Percentiles rank a stretch among this genome's conserved stretches.
phyloP scores from a whole-genome alignment of 2,329 filamentous ascomycete genomes.

The Xylaria sp. region DNA sequence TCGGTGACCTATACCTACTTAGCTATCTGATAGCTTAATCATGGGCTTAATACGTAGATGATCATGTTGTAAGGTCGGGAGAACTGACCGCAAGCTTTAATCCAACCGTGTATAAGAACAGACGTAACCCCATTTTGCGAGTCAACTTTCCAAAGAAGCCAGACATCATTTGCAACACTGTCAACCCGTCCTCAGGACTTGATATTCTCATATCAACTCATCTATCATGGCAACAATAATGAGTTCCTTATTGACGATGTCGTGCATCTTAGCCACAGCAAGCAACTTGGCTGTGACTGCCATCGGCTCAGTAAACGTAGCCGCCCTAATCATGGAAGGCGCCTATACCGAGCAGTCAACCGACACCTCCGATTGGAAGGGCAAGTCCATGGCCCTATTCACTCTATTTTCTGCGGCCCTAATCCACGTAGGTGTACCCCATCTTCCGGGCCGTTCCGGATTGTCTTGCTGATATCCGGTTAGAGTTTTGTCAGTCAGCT shows the following conservation, averaged over 20 bases:
- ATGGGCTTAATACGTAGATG: neutral
- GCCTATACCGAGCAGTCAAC: neutral
- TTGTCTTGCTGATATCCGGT: neutral
- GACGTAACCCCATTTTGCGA: neutral
- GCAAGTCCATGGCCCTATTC: too few relatives aligned
- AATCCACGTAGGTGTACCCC: neutral
- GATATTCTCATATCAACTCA: neutral
- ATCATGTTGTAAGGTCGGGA: neutral
- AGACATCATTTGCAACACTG: neutral
- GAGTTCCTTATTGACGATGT: neutral
- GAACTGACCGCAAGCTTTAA: neutral
- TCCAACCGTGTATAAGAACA: neutral
- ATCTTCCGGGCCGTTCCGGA: neutral
- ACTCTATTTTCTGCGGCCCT: neutral
- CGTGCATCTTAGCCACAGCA: neutral
- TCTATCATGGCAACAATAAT: neutral
- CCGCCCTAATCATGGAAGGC: neutral
- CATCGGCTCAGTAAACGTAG: neutral
- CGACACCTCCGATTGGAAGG: too few relatives aligned
- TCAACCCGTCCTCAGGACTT: neutral
- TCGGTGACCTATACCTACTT: neutral
- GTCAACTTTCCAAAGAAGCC: neutral
- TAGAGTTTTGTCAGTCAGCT: neutral
- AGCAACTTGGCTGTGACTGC: neutral
- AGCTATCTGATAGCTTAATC: neutral